These are phyloP conservation scores for Pseudocercospora eumusae DNA, from an alignment of 2,329 filamentous ascomycete genomes.

Conservation along the genomic window DNA sequence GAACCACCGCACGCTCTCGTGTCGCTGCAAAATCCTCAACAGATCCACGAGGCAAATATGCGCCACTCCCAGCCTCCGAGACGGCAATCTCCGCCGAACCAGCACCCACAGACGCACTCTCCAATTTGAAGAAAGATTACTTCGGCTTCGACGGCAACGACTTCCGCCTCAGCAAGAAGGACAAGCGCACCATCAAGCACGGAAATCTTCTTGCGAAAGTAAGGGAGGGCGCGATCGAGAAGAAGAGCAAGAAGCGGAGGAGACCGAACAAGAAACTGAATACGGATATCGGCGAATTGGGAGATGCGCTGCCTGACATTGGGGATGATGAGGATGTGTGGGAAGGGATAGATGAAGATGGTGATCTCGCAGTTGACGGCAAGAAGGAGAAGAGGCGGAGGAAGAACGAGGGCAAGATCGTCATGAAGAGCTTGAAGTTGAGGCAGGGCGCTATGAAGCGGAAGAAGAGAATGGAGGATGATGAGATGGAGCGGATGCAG, in stretches of 20 bases:
- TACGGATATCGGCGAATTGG: conserved; percentile 72
- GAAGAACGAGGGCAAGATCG: conserved; percentile 61
- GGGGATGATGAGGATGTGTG: conserved; percentile 49
- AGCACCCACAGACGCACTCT: conserved; percentile 7
- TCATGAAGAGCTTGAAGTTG: conserved; percentile 72
- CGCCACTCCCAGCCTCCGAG: conserved; percentile 21
- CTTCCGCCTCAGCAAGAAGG: conserved; percentile 65
- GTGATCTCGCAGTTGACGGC: conserved; percentile 21
- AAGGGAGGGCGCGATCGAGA: conserved; percentile 57
- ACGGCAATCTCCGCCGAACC: conserved; percentile 7
- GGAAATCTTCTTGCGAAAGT: conserved; percentile 64
- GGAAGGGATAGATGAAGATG: conserved; percentile 38
- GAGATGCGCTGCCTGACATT: conserved; percentile 73
- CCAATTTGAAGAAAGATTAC: conserved; percentile 17
- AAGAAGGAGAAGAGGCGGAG: background rate
- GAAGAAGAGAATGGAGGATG: conserved; percentile 75
- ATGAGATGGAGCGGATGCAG: conserved; percentile 82
- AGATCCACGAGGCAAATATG: conserved; percentile 31
- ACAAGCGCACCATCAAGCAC: conserved; percentile 82
- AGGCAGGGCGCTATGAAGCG: conserved; percentile 78
- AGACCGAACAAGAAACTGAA: conserved; percentile 76
- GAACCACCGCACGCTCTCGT: conserved; percentile 22
- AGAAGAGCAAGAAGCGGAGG: conserved; percentile 59
- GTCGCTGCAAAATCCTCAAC: conserved; percentile 18
- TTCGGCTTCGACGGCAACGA: conserved; percentile 43